Conservation (phyloP, 768 basidiomycete species). For the Rhizopogon rudus region DNA sequence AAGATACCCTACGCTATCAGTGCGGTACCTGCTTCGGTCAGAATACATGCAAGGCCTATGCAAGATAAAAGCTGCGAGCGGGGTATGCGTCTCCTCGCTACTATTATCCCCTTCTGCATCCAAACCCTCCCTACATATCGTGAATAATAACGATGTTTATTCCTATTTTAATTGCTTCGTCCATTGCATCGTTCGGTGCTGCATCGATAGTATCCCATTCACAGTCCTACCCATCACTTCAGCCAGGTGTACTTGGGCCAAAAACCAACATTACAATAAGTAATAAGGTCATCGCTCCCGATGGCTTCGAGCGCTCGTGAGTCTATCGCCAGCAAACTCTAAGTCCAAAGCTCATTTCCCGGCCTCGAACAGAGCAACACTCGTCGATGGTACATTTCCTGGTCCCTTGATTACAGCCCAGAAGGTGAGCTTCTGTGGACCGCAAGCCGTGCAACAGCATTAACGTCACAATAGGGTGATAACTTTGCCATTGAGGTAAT, state of each 20-base stretch:
- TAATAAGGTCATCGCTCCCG: slow-evolving; percentile 39
- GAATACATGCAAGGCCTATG: no score
- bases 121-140: background rate
- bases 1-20: no score
- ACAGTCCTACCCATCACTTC: background rate
- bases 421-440: slow-evolving; percentile 22
- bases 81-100: no score
- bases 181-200: slow-evolving; percentile 7
- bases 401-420: slow-evolving; percentile 38
- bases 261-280: slow-evolving; percentile 28
- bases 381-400: slow-evolving; percentile 39
- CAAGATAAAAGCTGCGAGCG: no score
- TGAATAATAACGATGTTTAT: slow-evolving; percentile 9
- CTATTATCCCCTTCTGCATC: no score
- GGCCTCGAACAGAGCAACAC: slow-evolving; percentile 27
- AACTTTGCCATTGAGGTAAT: slow-evolving; percentile 39
- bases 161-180: slow-evolving; percentile 2
- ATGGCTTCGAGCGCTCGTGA: slow-evolving; percentile 38
- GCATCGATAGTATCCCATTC: slow-evolving; percentile 14
- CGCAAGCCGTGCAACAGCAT: background rate
- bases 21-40: no score
- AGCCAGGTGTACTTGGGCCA: slow-evolving; percentile 11
- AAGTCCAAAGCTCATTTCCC: background rate
- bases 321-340: slow-evolving; percentile 8
- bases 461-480: slow-evolving; percentile 26